Conservation (phyloP, 2,329 filamentous ascomycete species). For the Hypoxylon sp. region DNA sequence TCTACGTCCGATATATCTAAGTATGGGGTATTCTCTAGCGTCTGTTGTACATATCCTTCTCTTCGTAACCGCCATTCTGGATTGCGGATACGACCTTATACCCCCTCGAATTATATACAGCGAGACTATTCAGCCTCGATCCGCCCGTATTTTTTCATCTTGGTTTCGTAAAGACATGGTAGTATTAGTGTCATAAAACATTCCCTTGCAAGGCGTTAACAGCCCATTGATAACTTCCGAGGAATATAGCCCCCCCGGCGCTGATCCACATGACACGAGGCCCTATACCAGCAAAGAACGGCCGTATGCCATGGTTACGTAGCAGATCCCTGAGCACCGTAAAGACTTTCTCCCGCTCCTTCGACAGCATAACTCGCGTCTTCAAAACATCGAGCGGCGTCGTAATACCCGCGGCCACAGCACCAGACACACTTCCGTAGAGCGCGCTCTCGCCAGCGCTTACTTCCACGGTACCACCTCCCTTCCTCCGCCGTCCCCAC, state of each 20-base stretch:
- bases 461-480: conserved; percentile 61
- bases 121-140: conserved; percentile 24
- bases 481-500: conserved; percentile 68
- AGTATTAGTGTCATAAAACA: conserved; percentile 26
- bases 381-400: conserved; percentile 97
- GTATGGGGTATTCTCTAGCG: conserved; percentile 39
- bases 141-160: conserved; percentile 11
- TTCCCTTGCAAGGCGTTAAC: conserved; percentile 77
- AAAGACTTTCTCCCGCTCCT: conserved; percentile 72
- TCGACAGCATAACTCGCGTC: conserved; percentile 93
- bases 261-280: conserved; percentile 96
- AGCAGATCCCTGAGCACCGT: conserved; percentile 76
- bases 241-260: conserved; percentile 91
- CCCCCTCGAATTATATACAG: conserved; percentile 35
- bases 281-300: conserved; percentile 82
- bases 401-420: conserved; percentile 87
- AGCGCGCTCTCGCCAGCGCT: conserved; percentile 84
- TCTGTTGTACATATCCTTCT: conserved; percentile 43
- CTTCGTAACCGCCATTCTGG: conserved; percentile 19
- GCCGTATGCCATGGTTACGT: conserved; percentile 72
- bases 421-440: conserved; percentile 87
- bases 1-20: conserved; percentile 46
- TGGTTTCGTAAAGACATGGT: conserved; percentile 9
- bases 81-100: conserved; percentile 30
- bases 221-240: conserved; percentile 93